Base-by-base conservation (phyloP, 2,329 filamentous ascomycete species). In the Dendryphion nanum region DNA sequence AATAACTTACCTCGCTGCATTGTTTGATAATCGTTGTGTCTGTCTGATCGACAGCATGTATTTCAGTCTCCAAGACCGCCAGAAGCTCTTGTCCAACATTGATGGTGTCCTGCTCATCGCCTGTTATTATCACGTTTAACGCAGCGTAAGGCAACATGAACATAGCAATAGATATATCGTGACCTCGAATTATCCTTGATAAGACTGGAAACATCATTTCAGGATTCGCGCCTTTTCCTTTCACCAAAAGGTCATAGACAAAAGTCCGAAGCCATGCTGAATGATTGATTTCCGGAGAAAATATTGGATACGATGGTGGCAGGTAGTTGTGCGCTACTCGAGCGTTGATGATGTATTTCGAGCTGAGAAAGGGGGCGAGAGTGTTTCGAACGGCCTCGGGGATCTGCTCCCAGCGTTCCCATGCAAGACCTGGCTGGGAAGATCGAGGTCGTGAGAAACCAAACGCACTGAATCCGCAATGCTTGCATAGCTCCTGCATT, bases 121-220 rank as follows among this genome's bases (percentile, higher is more conserved):
- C 81, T 17, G 85, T 86, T 8, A 95, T 74, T 15, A 96, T 78
- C 19, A 91, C 78, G 57, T 96, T 94, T 21, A 96, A 67, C 3
- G 87, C 83, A 13, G 90, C 76, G 59, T 93, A 97, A 1, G 93
- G 94, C 13, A 98, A 75, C 20, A 98, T 72, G 53, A 96, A 97
- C 30, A 86, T 86, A 0, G 90, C 81, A 20, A 95, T 90, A 0
- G 86, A 84, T 8, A 93, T 73, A 57, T 97, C 90, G 57, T 93
- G 89, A 20, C 88, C 85, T 41, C 84, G 82, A 43, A 97, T 87
- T 15, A 95, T 82, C 29, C 89, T 83, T 36, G 84, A 83, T 26
- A 95, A 74, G 15, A 91, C 83, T 29, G 84, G 80, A 55, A 96
- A 97, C 10, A 97, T 77, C 47, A 86, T 78, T 37, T 80, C 75